A percentile compares a stretch with the other conserved stretches of the same genome.
These are phyloP conservation scores for Leccinum boreale DNA, from an alignment of 768 basidiomycete species.

Conservation along the genomic window DNA sequence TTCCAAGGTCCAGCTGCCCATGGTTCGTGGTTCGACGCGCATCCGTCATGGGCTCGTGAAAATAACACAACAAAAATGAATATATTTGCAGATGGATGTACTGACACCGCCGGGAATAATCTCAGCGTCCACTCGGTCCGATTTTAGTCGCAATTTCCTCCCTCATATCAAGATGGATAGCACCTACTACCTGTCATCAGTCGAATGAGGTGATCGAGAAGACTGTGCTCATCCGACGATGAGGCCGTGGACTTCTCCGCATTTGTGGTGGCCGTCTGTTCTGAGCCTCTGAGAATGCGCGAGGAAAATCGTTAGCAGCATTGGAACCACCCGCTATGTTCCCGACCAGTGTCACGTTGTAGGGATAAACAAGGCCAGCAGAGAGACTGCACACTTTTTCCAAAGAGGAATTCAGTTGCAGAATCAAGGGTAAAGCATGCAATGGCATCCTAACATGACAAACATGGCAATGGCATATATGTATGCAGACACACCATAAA, in stretches of 20 bases:
- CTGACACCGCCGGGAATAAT: conserved; percentile 49
- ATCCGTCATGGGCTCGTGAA: no score
- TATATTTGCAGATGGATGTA: background rate
- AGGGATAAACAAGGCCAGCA: conserved; percentile 51
- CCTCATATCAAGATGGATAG: conserved; percentile 33
- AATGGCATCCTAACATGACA: conserved; percentile 45
- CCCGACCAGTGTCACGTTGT: conserved; percentile 29
- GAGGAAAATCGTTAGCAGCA: conserved; percentile 42
- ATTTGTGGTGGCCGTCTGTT: conserved; percentile 13
- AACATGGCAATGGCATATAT: background rate
- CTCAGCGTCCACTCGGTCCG: conserved; percentile 44
- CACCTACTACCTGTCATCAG: conserved; percentile 40
- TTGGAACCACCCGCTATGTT: conserved; percentile 25
- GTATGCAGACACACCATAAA: conserved; percentile 36
- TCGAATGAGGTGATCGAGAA: conserved; percentile 55
- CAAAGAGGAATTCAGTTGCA: conserved; percentile 65
- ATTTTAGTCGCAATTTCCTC: conserved; percentile 54
- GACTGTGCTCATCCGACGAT: conserved; percentile 41
- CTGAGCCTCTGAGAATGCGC: conserved; percentile 50
- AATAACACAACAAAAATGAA: background rate
- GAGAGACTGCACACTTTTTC: conserved; percentile 51
- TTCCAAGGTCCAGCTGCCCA: no score
- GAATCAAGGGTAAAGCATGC: conserved; percentile 65
- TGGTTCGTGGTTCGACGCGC: no score
- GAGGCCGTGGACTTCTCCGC: conserved; percentile 29